These are phyloP conservation scores for Niveomyces coronatus DNA, from an alignment of 2,329 filamentous ascomycete species.

Conservation along the genomic window DNA sequence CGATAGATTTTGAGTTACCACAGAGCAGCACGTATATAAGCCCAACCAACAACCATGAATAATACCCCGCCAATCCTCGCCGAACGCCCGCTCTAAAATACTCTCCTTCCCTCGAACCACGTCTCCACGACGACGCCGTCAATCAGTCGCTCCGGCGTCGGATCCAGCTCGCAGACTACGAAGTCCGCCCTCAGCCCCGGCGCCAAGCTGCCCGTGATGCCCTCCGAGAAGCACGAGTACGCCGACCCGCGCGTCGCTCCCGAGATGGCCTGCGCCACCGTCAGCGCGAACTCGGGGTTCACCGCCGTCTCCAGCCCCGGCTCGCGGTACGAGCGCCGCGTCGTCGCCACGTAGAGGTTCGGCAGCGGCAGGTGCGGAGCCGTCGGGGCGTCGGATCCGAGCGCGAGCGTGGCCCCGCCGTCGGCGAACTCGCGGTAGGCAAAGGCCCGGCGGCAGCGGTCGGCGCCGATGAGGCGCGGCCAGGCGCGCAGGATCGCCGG, in stretches of 20 bases:
- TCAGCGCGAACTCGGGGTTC: constrained; percentile 43
- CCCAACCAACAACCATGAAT: too few species aligned
- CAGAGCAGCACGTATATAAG: too few species aligned
- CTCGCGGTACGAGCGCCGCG: constrained; percentile 43
- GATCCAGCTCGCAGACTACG: constrained; percentile 38
- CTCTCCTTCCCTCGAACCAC: constrained; percentile 38
- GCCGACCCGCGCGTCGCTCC: constrained; percentile 46
- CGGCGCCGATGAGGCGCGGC: constrained; percentile 39
- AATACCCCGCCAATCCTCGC: not conserved
- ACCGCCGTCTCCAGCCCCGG: constrained; percentile 30
- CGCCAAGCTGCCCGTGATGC: constrained; percentile 40
- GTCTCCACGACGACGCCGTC: constrained; percentile 38
- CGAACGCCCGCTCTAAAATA: constrained; percentile 18
- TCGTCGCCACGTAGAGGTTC: constrained; percentile 46
- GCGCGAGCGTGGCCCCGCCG: constrained; percentile 37
- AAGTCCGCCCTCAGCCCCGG: constrained; percentile 48
- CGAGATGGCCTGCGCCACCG: constrained; percentile 40
- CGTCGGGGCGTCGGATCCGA: constrained; percentile 46
- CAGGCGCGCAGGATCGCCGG: constrained; percentile 48
- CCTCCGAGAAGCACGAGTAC: constrained; percentile 48
- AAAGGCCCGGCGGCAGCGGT: constrained; percentile 45
- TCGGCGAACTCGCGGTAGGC: constrained; percentile 48
- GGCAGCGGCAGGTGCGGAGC: constrained; percentile 39
- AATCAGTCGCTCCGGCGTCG: constrained; percentile 36
- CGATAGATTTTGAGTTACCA: too few species aligned